Conservation (phyloP, 1,284 basidiomycete genomes). For the Inonotus obliquus region DNA sequence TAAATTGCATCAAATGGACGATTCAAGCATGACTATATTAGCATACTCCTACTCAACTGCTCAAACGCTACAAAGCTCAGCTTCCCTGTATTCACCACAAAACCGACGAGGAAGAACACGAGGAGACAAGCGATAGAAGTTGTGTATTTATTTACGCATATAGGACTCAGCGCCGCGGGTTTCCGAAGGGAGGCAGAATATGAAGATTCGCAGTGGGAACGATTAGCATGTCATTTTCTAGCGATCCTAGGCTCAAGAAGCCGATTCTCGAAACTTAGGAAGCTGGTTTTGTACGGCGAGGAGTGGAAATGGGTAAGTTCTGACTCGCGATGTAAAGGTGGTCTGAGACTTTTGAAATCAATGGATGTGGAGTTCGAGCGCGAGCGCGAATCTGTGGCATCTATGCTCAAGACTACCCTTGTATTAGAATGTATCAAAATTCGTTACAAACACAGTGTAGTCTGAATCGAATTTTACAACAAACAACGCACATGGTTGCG, state of each 20-base stretch:
- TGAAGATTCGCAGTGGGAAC: background rate
- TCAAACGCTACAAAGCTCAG: background rate
- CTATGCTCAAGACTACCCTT: background rate
- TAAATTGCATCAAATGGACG: background rate
- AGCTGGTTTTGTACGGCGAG: background rate
- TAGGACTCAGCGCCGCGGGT: background rate
- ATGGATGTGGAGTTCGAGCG: background rate
- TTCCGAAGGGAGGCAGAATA: background rate
- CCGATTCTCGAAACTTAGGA: background rate
- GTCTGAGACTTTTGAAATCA: background rate
- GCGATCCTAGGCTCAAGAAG: background rate
- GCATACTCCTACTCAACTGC: background rate
- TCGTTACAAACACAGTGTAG: no score
- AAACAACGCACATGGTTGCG: no score
- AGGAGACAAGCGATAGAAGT: background rate
- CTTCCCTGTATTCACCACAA: conserved; percentile 3
- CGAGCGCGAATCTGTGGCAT: background rate
- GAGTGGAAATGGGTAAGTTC: conserved; percentile 3
- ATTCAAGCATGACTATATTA: background rate
- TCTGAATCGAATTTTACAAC: no score
- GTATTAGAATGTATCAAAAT: no score
- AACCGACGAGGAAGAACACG: conserved; percentile 1
- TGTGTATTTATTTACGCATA: background rate
- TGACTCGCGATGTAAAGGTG: background rate
- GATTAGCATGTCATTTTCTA: background rate